A percentile compares a stretch with the other conserved stretches of the same genome.
Evolutionary conservation across 148 eudicot species (phyloP).

Genomic region (Amaranthus palmeri): DNA sequence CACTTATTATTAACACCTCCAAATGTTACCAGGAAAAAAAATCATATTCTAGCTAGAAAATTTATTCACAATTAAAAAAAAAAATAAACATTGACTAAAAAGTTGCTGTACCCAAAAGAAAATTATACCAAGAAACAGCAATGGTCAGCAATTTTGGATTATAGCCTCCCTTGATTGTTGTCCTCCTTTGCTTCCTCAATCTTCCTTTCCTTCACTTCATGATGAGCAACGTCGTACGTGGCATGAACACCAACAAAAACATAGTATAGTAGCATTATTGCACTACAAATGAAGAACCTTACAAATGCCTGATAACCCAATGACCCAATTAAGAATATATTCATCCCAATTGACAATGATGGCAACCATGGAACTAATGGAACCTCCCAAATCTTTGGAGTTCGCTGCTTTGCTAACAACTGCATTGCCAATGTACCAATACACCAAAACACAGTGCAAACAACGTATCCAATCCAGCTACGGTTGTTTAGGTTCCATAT

Average conservation of each 20-base stretch:
- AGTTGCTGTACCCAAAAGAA: not conserved
- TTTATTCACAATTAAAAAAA: not conserved
- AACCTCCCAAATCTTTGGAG: constrained; percentile 84
- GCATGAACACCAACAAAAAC: constrained; percentile 85
- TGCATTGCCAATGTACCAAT: constrained; percentile 57
- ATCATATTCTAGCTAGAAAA: not conserved
- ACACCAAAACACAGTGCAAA: constrained; percentile 51
- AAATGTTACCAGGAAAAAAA: no score
- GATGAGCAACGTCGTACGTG: constrained; percentile 84
- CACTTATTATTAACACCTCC: no score
- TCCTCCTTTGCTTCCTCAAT: constrained; percentile 38
- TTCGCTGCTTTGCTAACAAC: constrained; percentile 50
- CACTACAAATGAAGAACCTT: constrained; percentile 79
- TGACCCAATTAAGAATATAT: constrained; percentile 79
- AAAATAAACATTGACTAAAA: not conserved
- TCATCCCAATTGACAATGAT: constrained; percentile 61
- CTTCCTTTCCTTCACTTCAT: constrained; percentile 17
- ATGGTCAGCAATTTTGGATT: not conserved
- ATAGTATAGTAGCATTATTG: constrained; percentile 80
- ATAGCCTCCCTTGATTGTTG: constrained; percentile 12
- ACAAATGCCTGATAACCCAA: constrained; percentile 61
- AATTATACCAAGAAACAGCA: not conserved
- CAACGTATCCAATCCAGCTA: constrained; percentile 54
- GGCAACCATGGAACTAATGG: constrained; percentile 96
- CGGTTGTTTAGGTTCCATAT: constrained; percentile 44